These are phyloP conservation scores for Chlamydomonas urium DNA, from an alignment of 139 green algal species.

Conservation along the genomic window DNA sequence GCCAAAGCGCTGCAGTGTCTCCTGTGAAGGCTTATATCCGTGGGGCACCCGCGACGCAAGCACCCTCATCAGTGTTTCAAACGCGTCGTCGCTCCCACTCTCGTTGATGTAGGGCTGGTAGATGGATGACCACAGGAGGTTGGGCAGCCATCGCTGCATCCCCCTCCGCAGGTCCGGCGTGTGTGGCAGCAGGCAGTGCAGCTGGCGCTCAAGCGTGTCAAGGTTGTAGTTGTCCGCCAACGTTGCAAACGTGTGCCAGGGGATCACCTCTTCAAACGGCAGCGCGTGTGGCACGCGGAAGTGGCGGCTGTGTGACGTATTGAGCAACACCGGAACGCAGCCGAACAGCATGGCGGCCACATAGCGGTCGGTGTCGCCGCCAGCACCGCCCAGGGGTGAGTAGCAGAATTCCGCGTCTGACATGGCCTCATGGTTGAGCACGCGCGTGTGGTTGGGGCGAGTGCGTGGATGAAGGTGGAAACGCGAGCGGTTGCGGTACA, in stretches of 20 bases:
- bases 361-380: constrained; percentile 10
- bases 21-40: neutral
- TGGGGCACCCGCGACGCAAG: neutral
- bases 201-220: neutral
- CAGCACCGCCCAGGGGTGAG: neutral
- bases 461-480: no score
- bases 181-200: no score
- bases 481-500: no score
- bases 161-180: no score
- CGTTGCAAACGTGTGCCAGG: neutral
- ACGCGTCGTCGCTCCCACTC: neutral
- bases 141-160: no score
- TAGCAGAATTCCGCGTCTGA: constrained; percentile 3
- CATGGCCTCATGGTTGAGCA: neutral
- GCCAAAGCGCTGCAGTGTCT: neutral
- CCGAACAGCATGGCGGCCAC: constrained; percentile 4
- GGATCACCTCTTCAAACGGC: constrained; percentile 10
- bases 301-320: neutral
- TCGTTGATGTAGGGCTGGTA: neutral
- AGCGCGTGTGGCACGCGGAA: neutral
- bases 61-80: neutral
- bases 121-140: no score
- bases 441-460: no score
- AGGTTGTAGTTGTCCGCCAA: neutral
- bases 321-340: constrained; percentile 10